A percentile compares a stretch with the other conserved stretches of the same genome.
phyloP scores from a whole-genome alignment of 2,329 filamentous ascomycete species.

The Lomentospora prolificans region DNA sequence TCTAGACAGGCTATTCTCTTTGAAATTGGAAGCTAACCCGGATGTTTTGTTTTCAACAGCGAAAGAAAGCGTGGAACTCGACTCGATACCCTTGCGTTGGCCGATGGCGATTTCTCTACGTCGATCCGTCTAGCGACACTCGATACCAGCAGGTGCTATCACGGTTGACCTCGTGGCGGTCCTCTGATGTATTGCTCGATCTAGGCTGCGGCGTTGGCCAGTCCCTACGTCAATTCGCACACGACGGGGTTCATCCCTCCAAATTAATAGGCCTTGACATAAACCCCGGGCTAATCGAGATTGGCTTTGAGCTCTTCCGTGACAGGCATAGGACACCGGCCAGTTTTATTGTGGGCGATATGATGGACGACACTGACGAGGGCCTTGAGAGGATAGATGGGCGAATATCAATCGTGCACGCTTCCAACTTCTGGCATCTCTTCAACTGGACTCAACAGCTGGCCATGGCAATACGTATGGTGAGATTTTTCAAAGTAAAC shows the following conservation, averaged over 20 bases:
- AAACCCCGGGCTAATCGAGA: constrained; percentile 38
- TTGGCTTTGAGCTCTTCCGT: constrained; percentile 56
- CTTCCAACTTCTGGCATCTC: constrained; percentile 40
- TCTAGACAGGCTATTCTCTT: too few species aligned
- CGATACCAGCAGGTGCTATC: constrained; percentile 32
- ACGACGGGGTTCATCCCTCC: constrained; percentile 36
- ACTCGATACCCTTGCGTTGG: constrained; percentile 35
- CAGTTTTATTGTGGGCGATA: constrained; percentile 39
- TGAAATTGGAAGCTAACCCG: not conserved
- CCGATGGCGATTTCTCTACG: constrained; percentile 38
- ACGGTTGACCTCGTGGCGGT: constrained; percentile 27
- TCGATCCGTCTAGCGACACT: constrained; percentile 29
- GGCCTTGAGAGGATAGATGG: constrained; percentile 24
- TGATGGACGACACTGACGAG: constrained; percentile 31
- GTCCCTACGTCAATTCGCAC: constrained; percentile 36
- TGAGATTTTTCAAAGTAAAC: constrained; percentile 33
- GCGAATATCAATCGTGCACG: constrained; percentile 37
- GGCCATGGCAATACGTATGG: constrained; percentile 31
- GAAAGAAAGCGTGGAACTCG: constrained; percentile 35
- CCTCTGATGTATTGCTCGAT: constrained; percentile 33
- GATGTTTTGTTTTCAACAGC: constrained; percentile 18
- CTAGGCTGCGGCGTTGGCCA: constrained; percentile 42
- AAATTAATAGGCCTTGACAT: constrained; percentile 42
- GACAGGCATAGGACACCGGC: constrained; percentile 26
- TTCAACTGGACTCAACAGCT: constrained; percentile 38